Evolutionary conservation across 495 filamentous ascomycete genomes (phyloP), one percentile per base, ranked within the genome.

Genomic region (Penicillium desertorum): DNA sequence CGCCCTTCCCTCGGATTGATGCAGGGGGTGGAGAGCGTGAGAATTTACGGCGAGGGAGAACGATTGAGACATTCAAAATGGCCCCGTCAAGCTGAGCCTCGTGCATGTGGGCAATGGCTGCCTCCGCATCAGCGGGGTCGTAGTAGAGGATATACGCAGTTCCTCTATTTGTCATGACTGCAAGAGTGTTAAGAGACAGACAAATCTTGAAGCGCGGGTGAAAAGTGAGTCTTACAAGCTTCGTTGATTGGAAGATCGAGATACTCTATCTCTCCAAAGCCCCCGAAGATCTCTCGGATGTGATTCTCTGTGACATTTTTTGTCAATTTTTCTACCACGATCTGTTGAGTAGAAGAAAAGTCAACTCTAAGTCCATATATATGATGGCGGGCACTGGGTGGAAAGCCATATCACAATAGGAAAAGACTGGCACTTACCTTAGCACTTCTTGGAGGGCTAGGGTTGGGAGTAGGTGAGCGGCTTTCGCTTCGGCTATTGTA

Each of bases 31-130:
- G 80, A 22, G 79, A 81, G 9, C 73, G 75, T 20, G 80, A 82
- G 51, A 83, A 82, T 45, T 69, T 74, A 56, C 90, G 88, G 49
- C 91, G 88, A 1, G 93, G 93, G 23, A 97, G 78, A 23, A 98
- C 92, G 61, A 98, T 96, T 51, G 92, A 96, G 25, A 99, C 94
- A 62, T 87, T 88, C 69, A 99, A 86, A 19, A 86, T 73, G 16
- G 88, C 82, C 39, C 94, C 95, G 75, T 99, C 94, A 43, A 99
- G 76, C 61, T 97, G 90, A 14, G 91, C 91, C 78, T 99, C 94
- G 70, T 99, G 95, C 95, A 99, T 98, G 66, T 96, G 88, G 45
- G 92, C 85, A 62, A 99, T 95, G 23, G 94, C 94, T 17, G 85
- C 79, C 65, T 96, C 91, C 36, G 94, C 95, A 61, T 91, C 88